Evolutionary conservation across 306 rosid species (phyloP).

Genomic region (Quercus mongolica): DNA sequence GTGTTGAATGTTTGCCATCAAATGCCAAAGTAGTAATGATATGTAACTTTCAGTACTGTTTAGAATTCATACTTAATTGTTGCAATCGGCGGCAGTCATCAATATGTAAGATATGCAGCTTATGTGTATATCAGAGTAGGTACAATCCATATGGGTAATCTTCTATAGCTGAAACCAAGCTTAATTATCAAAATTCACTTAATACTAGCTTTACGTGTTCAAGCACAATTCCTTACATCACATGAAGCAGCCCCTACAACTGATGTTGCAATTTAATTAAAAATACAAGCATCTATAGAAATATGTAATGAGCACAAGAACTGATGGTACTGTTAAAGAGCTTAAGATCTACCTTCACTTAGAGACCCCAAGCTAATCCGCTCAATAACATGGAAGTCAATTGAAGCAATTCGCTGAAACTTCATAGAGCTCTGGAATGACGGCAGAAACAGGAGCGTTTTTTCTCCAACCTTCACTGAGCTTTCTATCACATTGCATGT

Average conservation of each 20-base stretch:
- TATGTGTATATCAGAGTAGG: background rate
- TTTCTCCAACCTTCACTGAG: constrained; percentile 63
- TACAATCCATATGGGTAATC: background rate
- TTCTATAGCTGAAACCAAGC: background rate
- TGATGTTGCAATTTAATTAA: background rate
- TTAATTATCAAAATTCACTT: background rate
- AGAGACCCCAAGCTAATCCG: constrained; percentile 62
- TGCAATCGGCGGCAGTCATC: too few species aligned
- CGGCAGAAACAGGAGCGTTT: constrained; percentile 54
- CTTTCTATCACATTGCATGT: constrained; percentile 41
- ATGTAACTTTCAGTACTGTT: too few species aligned
- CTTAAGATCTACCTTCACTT: constrained; percentile 55
- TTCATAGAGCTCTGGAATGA: constrained; percentile 43
- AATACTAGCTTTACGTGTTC: background rate
- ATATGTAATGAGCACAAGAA: constrained; percentile 12
- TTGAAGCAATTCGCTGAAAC: constrained; percentile 39
- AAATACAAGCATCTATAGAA: constrained; percentile 2
- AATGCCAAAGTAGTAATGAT: too few species aligned
- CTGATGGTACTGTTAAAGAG: background rate
- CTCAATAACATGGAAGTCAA: constrained; percentile 48
- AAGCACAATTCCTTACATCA: background rate
- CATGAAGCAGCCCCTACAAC: background rate
- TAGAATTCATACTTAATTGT: too few species aligned
- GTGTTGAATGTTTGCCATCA: background rate
- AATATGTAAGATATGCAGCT: too few species aligned